phyloP scores from a whole-genome alignment of 768 basidiomycete species.

The Rubroboletus satanas region DNA sequence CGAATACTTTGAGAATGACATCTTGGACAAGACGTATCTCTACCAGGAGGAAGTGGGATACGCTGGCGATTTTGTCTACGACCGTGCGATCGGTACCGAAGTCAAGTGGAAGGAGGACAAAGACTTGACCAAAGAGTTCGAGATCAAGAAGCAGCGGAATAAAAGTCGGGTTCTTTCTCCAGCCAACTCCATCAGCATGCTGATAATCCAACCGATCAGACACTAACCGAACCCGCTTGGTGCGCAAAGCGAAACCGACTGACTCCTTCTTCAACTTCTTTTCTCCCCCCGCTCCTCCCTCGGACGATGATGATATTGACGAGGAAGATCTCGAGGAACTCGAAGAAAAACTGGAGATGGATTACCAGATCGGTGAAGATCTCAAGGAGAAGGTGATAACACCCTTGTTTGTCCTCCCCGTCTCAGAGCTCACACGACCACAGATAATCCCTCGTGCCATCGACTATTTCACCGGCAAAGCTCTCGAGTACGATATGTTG shows the following conservation, averaged over 20 bases:
- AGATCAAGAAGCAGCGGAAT: constrained; percentile 99
- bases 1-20: constrained; percentile 81
- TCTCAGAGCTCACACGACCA: background rate
- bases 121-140: constrained; percentile 94
- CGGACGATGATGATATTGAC: constrained; percentile 69
- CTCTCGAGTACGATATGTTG: constrained; percentile 71
- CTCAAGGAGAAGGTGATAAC: constrained; percentile 86
- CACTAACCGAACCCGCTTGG: constrained; percentile 78
- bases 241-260: constrained; percentile 82
- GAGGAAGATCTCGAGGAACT: constrained; percentile 86
- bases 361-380: constrained; percentile 98
- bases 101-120: constrained; percentile 99
- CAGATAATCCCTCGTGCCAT: constrained; percentile 93
- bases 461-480: constrained; percentile 97
- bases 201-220: constrained; percentile 39
- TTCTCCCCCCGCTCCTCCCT: constrained; percentile 70
- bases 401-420: background rate
- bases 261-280: constrained; percentile 99
- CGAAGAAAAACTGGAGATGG: constrained; percentile 90
- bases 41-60: constrained; percentile 94
- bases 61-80: constrained; percentile 94
- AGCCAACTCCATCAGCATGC: background rate
- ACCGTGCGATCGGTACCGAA: constrained; percentile 84
- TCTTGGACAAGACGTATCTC: constrained; percentile 89
- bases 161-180: constrained; percentile 61